Evolutionary conservation across 257 asterid genomes (phyloP).

Genomic region (Henckelia pumila): DNA sequence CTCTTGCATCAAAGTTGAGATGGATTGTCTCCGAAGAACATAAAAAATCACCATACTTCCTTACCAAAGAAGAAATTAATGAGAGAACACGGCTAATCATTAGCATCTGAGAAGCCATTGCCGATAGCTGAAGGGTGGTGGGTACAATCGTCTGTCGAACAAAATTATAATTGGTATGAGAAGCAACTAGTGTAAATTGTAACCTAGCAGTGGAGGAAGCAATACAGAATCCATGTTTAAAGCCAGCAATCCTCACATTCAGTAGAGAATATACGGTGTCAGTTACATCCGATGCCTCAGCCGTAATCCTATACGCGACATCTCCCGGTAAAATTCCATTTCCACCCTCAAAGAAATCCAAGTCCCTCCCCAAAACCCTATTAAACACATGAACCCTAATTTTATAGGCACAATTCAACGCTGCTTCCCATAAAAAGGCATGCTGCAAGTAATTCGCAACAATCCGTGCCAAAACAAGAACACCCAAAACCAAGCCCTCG

Average conservation of each 20-base stretch:
- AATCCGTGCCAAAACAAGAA: conserved; percentile 44
- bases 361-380: conserved; percentile 72
- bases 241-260: conserved; percentile 50
- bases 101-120: conserved; percentile 84
- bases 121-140: conserved; percentile 65
- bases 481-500: conserved; percentile 47
- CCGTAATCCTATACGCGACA: conserved; percentile 74
- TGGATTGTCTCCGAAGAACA: conserved; percentile 4
- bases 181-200: not conserved
- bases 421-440: conserved; percentile 78
- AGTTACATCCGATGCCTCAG: conserved; percentile 81
- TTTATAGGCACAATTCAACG: conserved; percentile 58
- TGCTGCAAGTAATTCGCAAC: conserved; percentile 70
- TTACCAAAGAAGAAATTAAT: conserved; percentile 72
- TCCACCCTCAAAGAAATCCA: conserved; percentile 74
- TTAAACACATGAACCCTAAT: conserved; percentile 58
- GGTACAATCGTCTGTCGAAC: conserved; percentile 68
- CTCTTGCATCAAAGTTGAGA: conserved; percentile 2
- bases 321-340: conserved; percentile 71
- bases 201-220: not conserved
- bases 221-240: not conserved
- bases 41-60: conserved; percentile 21
- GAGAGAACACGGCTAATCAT: conserved; percentile 70
- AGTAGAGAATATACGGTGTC: conserved; percentile 69
- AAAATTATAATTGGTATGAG: conserved; percentile 12